phyloP scores from a whole-genome alignment of 1,139 yeast species.

The Pichia sp. region DNA sequence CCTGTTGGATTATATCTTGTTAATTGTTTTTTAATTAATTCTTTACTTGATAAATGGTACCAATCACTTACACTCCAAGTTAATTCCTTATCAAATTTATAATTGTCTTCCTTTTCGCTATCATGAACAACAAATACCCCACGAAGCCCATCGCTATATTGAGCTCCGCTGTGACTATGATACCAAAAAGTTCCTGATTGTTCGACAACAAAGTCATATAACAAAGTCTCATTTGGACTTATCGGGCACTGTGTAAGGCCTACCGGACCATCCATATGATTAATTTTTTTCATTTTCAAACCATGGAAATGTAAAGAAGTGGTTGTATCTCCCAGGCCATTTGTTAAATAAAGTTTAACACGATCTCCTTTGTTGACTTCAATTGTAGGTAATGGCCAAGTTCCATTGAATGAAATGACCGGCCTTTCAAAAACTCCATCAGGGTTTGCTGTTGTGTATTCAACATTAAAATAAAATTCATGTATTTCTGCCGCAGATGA shows the following conservation, averaged over 20 bases:
- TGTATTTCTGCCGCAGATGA: conserved; percentile 2
- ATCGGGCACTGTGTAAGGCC: conserved; percentile 76
- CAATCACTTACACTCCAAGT: conserved; percentile 53
- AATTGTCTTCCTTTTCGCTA: conserved; percentile 37
- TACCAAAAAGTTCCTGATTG: conserved; percentile 79
- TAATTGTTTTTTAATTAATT: conserved; percentile 43
- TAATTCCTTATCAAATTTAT: conserved; percentile 58
- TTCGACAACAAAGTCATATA: conserved; percentile 61
- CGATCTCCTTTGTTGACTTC: conserved; percentile 61
- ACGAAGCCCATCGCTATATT: conserved; percentile 73
- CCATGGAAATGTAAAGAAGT: conserved; percentile 78
- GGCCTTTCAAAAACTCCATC: conserved; percentile 44
- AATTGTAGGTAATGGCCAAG: conserved; percentile 71
- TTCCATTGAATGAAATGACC: conserved; percentile 61
- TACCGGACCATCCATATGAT: conserved; percentile 74
- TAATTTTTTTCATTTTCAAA: conserved; percentile 52
- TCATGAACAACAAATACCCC: conserved; percentile 68
- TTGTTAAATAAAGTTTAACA: conserved; percentile 50
- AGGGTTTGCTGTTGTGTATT: conserved; percentile 57
- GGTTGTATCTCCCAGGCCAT: conserved; percentile 45
- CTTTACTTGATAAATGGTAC: conserved; percentile 49
- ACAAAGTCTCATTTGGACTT: conserved; percentile 54
- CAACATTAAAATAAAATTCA: conserved; percentile 43
- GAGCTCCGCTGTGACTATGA: conserved; percentile 75
- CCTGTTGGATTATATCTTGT: conserved; percentile 73